phyloP scores from a whole-genome alignment of 495 filamentous ascomycete genomes.

The Daldinia loculata region DNA sequence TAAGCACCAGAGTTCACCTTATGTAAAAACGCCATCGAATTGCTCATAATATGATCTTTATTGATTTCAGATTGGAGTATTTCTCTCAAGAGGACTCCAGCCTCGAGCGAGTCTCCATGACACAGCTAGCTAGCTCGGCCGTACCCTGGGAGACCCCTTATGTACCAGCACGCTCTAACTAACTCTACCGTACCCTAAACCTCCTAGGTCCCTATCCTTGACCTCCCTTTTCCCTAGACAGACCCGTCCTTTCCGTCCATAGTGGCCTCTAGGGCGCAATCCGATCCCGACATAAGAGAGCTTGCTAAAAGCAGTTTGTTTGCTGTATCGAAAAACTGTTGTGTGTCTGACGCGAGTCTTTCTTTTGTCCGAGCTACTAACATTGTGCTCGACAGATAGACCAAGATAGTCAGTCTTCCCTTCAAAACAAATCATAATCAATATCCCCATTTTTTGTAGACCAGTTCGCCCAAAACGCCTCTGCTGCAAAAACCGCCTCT shows the following conservation, averaged over 20 bases:
- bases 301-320: background rate
- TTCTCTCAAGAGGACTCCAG: slow-evolving; percentile 39
- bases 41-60: slow-evolving; percentile 5
- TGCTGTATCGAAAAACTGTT: background rate
- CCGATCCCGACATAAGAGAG: background rate
- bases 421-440: background rate
- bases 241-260: background rate
- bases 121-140: background rate
- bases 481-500: slow-evolving; percentile 36
- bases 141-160: slow-evolving; percentile 21
- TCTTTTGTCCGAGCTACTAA: slow-evolving; percentile 4
- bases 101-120: slow-evolving; percentile 34
- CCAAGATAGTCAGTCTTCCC: slow-evolving; percentile 4
- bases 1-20: background rate
- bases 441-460: slow-evolving; percentile 27
- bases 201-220: background rate
- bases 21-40: background rate
- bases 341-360: slow-evolving; percentile 1
- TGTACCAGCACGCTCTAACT: slow-evolving; percentile 19
- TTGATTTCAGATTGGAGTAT: slow-evolving; percentile 37
- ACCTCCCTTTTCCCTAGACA: slow-evolving; percentile 2
- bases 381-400: background rate
- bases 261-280: background rate
- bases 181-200: slow-evolving; percentile 6
- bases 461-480: slow-evolving; percentile 43